Base-by-base conservation (phyloP, 2,329 filamentous ascomycete species). In the Chalaropsis ovoidea region DNA sequence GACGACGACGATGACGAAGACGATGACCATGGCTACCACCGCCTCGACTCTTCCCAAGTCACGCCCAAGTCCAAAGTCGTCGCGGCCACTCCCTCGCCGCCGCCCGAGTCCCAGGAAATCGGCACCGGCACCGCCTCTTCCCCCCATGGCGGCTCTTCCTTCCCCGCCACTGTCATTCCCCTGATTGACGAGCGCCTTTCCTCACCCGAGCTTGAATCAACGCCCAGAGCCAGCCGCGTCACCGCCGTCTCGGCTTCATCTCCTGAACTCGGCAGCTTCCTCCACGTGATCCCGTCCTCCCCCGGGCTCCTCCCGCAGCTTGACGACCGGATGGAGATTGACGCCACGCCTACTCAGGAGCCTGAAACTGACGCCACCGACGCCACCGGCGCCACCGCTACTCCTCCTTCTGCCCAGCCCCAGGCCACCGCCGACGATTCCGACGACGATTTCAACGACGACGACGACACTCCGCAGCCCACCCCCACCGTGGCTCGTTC, bases 341-440 rank as follows among this genome's bases (percentile, higher is more conserved):
- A 60, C 10, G 19, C 43, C 7, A n/a, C 54, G 3, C 64, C 54
- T 39, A 41, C 2, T 24, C 41, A 47, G 19, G 24, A 56, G 3
- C 24, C 31, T 39, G 31, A 19, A 11, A 60, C 35, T 8, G 41
- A 63, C 17, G 43, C 47, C 27, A 31, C 17, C 35, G 24, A 22
- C 24, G 39, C 39, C 24, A 35, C 22, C 41, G 19, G 19, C 15
- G 7, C 45, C 15, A 41, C 42, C 7, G 65, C 42, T 31, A 64
- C 65, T 6, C 62, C 42, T 15, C 45, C 52, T n/a, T 62, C 54
- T 15, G 63, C 63, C 4, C 63, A 65, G 22, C 63, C 63, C 19
- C 54, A 11, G n/a, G 19, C 22, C 6, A 19, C 27, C 39, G n/a
- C 24, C n/a, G 42, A 22, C 17, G 43, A 63, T 39, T 27, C 39